A percentile compares a stretch with the other conserved stretches of the same genome.
Evolutionary conservation across 805 yeast genomes (phyloP).

Genomic region (Candida caryicola): DNA sequence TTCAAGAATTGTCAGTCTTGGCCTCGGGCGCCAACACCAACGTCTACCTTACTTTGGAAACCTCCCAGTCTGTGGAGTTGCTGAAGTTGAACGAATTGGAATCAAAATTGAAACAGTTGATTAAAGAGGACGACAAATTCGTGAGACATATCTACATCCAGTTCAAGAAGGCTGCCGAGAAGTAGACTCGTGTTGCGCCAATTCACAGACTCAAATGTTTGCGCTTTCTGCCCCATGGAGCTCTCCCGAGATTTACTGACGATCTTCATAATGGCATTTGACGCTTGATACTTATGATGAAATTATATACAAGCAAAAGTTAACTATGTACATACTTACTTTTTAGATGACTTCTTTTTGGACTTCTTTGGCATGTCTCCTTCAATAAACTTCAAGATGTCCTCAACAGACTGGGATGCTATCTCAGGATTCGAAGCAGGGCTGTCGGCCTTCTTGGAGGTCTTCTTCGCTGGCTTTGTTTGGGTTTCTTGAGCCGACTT

Average conservation of each 20-base stretch:
- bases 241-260: background rate
- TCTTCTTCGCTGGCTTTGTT: constrained; percentile 4
- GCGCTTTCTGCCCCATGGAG: too few species aligned
- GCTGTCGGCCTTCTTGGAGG: constrained; percentile 16
- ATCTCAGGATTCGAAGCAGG: constrained; percentile 46
- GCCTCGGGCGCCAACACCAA: constrained; percentile 59
- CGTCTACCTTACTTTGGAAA: constrained; percentile 29
- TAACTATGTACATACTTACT: constrained; percentile 6
- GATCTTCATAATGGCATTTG: background rate
- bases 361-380: constrained; percentile 35
- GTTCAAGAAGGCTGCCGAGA: constrained; percentile 19
- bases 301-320: constrained; percentile 3
- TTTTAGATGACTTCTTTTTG: constrained; percentile 10
- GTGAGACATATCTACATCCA: constrained; percentile 42
- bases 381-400: constrained; percentile 66
- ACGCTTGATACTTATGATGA: background rate
- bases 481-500: constrained; percentile 9
- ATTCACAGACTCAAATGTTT: too few species aligned
- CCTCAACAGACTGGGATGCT: constrained; percentile 67
- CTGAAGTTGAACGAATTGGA: constrained; percentile 32
- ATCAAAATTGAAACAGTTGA: constrained; percentile 27
- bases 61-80: constrained; percentile 26
- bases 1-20: constrained; percentile 46
- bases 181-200: too few species aligned
- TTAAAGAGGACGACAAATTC: constrained; percentile 40